Percentiles rank a stretch among this genome's conserved stretches.
Evolutionary conservation across 306 rosid species (phyloP).

Genomic region (Vicia villosa): DNA sequence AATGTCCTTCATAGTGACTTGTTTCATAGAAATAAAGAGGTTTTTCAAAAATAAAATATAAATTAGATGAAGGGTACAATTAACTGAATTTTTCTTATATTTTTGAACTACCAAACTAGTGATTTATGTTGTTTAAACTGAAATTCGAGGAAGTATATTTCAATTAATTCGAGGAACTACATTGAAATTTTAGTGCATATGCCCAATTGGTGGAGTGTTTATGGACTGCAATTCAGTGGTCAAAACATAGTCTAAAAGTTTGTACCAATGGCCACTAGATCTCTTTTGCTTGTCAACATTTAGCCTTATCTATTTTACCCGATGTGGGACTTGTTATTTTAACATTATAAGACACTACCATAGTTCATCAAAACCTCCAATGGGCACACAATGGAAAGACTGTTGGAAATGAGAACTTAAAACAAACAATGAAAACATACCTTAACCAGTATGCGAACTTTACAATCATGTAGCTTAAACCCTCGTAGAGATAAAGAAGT

Average conservation of each 20-base stretch:
- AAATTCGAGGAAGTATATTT: not conserved
- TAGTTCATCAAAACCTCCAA: constrained; percentile 14
- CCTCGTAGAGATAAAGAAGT: constrained; percentile 92
- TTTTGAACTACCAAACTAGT: not conserved
- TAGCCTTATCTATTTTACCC: not conserved
- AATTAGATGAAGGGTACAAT: not conserved
- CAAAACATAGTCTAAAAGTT: not conserved
- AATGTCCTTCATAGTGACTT: not conserved
- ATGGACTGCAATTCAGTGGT: not conserved
- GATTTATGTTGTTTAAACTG: not conserved
- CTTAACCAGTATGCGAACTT: constrained; percentile 89
- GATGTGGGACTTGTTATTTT: not conserved
- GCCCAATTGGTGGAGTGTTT: not conserved
- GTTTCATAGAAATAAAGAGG: not conserved
- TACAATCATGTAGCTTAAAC: constrained; percentile 86
- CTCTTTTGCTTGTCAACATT: not conserved
- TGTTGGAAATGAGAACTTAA: not conserved
- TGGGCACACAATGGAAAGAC: constrained; percentile 1
- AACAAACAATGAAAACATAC: constrained; percentile 45
- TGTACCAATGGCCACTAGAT: not conserved
- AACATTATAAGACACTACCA: not conserved
- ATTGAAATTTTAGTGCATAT: not conserved
- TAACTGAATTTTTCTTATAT: not conserved
- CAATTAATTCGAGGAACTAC: no score
- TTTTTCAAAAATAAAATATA: not conserved